These are phyloP conservation scores for Gossypium davidsonii DNA, from an alignment of 441 rosid genomes.

Conservation along the genomic window DNA sequence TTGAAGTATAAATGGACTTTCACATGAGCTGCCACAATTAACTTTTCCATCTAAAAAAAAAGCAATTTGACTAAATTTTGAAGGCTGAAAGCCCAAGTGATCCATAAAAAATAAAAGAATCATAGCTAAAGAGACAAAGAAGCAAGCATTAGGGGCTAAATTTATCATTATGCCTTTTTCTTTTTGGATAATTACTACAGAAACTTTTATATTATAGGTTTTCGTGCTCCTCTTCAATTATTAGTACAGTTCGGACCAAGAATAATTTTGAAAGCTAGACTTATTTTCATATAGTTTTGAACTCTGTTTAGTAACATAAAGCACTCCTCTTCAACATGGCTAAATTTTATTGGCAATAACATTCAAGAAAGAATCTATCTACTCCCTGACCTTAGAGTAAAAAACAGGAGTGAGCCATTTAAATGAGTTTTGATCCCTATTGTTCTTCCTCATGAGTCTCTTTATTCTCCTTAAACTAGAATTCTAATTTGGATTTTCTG, in stretches of 20 bases:
- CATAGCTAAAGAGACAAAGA: background rate
- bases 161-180: background rate
- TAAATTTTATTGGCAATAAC: background rate
- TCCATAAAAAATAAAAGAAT: background rate
- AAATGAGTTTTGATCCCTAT: background rate
- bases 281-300: background rate
- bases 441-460: background rate
- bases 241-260: background rate
- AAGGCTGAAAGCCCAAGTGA: background rate
- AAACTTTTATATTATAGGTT: background rate
- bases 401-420: background rate
- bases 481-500: background rate
- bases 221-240: background rate
- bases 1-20: background rate
- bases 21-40: background rate
- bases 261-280: background rate
- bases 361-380: background rate
- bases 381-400: background rate
- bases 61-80: background rate
- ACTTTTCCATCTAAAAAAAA: background rate
- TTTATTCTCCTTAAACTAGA: background rate
- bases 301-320: background rate
- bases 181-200: background rate
- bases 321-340: background rate
- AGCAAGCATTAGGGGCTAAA: background rate